phyloP scores from a whole-genome alignment of 139 green algal genomes.

The Asterochloris erici region DNA sequence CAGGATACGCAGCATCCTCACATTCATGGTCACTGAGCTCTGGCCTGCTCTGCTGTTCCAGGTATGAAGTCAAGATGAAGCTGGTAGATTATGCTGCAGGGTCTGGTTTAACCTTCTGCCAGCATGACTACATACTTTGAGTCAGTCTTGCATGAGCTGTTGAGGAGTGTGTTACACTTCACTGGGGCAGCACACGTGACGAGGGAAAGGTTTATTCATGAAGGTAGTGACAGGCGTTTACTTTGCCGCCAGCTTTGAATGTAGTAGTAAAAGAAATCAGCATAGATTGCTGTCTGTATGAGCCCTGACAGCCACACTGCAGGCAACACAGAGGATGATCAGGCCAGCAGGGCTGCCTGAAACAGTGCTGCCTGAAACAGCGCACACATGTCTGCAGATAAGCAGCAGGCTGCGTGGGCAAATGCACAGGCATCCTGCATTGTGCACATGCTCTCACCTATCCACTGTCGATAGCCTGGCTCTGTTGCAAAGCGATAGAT shows the following conservation, averaged over 20 bases:
- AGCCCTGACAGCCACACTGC: constrained; percentile 79
- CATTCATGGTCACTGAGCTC: no score
- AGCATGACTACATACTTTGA: no score
- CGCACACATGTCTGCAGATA: neutral
- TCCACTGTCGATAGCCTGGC: constrained; percentile 84
- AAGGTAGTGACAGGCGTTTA: constrained; percentile 79
- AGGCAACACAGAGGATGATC: neutral
- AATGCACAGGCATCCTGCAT: neutral
- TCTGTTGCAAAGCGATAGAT: constrained; percentile 96
- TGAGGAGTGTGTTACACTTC: no score
- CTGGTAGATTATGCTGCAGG: no score
- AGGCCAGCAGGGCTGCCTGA: no score
- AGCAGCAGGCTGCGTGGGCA: neutral
- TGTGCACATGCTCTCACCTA: constrained; percentile 46
- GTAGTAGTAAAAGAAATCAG: constrained; percentile 99
- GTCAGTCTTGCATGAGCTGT: no score
- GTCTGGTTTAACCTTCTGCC: no score
- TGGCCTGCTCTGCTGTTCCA: no score
- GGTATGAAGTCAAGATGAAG: no score
- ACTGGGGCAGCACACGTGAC: neutral
- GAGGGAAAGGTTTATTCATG: constrained; percentile 30
- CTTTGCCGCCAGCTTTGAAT: constrained; percentile 81
- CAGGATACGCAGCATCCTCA: no score
- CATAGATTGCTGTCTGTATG: constrained; percentile 93
- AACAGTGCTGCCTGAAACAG: neutral